Evolutionary conservation across 202 grass and related monocot genomes (phyloP).

Genomic region (Cymbopogon flexuosus): DNA sequence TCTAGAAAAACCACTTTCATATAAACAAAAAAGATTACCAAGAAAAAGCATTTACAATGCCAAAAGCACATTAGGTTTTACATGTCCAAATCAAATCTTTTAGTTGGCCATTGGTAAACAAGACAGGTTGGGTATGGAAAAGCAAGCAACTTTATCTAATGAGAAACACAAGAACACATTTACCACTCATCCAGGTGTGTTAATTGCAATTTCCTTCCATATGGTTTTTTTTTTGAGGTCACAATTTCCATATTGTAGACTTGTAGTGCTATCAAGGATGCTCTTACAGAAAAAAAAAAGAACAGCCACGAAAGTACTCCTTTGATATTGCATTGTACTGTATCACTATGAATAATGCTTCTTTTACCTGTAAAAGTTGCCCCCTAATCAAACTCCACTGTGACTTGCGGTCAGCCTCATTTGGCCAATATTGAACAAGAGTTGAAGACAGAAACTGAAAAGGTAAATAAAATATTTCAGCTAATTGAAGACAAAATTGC

Average conservation of each 20-base stretch:
- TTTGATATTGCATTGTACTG: not conserved
- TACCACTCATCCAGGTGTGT: not conserved
- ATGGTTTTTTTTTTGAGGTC: not conserved
- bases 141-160: not conserved
- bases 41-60: not conserved
- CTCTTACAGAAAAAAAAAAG: not conserved
- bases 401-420: conserved; percentile 69
- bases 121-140: not conserved
- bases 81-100: not conserved
- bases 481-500: conserved; percentile 4
- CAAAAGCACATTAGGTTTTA: not conserved
- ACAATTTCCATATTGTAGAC: too few species aligned
- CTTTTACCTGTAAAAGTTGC: conserved; percentile 78
- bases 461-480: conserved; percentile 28
- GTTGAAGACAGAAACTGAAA: conserved; percentile 77
- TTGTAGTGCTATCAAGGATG: not conserved
- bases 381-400: conserved; percentile 86
- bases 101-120: not conserved
- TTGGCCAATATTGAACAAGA: conserved; percentile 66
- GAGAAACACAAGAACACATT: not conserved
- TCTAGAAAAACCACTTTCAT: not conserved
- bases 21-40: not conserved
- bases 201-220: not conserved
- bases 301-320: not conserved
- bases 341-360: not conserved